A percentile compares a stretch with the other conserved stretches of the same genome.
These are phyloP conservation scores for Carex kokanica DNA, from an alignment of 176 grass and related monocot genomes.

Conservation along the genomic window DNA sequence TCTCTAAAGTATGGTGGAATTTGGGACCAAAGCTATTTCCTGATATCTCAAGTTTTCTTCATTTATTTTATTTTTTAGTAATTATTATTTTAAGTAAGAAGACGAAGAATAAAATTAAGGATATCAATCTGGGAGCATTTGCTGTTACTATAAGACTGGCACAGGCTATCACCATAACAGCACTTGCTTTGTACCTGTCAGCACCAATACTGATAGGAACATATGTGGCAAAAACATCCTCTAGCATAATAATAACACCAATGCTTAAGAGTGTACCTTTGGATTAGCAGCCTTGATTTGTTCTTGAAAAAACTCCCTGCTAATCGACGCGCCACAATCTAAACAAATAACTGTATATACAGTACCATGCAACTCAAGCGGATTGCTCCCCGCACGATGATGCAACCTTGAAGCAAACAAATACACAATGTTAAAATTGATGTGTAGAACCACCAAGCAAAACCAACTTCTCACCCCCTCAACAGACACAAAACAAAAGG, in stretches of 20 bases:
- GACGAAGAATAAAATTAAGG: not conserved
- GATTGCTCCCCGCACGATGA: conserved; percentile 77
- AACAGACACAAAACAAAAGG: not conserved
- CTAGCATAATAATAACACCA: not conserved
- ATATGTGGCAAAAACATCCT: not conserved
- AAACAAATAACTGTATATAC: conserved; percentile 80
- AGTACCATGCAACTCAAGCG: conserved; percentile 87
- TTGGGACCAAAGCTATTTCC: not conserved
- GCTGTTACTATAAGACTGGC: not conserved
- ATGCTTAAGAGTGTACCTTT: conserved; percentile 54
- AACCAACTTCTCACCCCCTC: not conserved
- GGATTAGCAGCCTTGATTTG: conserved; percentile 78
- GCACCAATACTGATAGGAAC: not conserved
- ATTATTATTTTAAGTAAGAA: not conserved
- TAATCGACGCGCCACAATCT: conserved; percentile 55
- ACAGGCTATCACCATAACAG: not conserved
- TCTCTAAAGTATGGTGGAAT: not conserved
- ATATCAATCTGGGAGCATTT: not conserved
- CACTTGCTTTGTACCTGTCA: not conserved
- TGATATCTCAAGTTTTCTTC: not conserved
- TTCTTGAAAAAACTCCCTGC: conserved; percentile 74
- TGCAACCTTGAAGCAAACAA: conserved; percentile 60
- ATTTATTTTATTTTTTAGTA: not conserved
- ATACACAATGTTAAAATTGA: conserved; percentile 17
- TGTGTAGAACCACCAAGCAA: not conserved